phyloP scores from a whole-genome alignment of 1,139 yeast species.

The Yamadazyma atlantica region DNA sequence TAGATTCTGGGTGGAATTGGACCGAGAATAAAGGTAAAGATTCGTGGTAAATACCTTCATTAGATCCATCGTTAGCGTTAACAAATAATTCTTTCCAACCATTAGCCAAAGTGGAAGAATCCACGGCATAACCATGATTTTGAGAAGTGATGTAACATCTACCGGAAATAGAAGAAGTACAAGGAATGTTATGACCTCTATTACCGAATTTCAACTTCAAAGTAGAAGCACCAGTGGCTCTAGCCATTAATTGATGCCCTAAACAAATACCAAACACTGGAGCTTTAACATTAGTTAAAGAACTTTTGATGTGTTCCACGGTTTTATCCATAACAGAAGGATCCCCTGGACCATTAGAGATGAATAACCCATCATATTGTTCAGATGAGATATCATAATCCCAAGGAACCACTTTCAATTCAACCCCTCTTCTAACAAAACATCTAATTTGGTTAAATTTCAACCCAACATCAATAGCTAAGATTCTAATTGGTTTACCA shows the following conservation, averaged over 20 bases:
- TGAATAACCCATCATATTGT: conserved; percentile 87
- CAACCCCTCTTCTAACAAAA: conserved; percentile 94
- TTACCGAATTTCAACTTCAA: conserved; percentile 95
- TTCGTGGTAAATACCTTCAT: conserved; percentile 96
- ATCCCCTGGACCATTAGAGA: conserved; percentile 99
- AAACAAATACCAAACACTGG: conserved; percentile 97
- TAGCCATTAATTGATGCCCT: conserved; percentile 96
- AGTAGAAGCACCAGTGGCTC: conserved; percentile 95
- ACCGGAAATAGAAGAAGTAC: conserved; percentile 89
- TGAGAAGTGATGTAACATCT: conserved; percentile 98
- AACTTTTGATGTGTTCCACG: conserved; percentile 57
- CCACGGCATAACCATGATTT: conserved; percentile 98
- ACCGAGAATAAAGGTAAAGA: conserved; percentile 94
- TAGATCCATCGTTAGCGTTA: conserved; percentile 95
- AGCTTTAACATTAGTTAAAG: conserved; percentile 60
- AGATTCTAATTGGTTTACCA: conserved; percentile 77
- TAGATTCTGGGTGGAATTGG: conserved; percentile 98
- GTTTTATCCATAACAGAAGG: conserved; percentile 80
- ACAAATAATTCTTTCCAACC: conserved; percentile 96
- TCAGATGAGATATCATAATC: conserved; percentile 79
- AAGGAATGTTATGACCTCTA: conserved; percentile 99
- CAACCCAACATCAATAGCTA: conserved; percentile 97
- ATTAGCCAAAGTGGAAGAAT: conserved; percentile 62
- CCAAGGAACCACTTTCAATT: conserved; percentile 95
- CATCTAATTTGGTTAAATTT: conserved; percentile 97